Evolutionary conservation across 768 basidiomycete genomes (phyloP).

Genomic region (Xerocomellus chrysenteron): DNA sequence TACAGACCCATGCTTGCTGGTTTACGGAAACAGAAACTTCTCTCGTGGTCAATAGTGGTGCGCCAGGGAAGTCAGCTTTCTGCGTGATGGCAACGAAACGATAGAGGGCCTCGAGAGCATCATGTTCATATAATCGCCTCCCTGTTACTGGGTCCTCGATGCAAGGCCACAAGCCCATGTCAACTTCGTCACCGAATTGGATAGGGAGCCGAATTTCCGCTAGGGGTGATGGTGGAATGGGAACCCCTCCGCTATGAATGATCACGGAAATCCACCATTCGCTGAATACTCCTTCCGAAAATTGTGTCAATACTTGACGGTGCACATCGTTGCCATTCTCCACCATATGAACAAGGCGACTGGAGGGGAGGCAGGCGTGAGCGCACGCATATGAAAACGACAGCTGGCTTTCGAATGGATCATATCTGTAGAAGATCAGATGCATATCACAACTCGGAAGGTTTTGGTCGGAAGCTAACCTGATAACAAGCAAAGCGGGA

Average conservation of each 20-base stretch:
- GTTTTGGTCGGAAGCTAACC: constrained; percentile 39
- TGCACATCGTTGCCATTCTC: constrained; percentile 58
- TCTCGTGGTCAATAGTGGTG: constrained; percentile 22
- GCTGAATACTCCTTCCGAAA: constrained; percentile 39
- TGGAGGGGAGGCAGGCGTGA: constrained; percentile 44
- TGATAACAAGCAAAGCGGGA: constrained; percentile 56
- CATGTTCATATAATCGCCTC: constrained; percentile 53
- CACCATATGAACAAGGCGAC: constrained; percentile 62
- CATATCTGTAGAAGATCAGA: constrained; percentile 35
- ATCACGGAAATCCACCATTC: constrained; percentile 54
- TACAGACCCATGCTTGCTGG: constrained; percentile 42
- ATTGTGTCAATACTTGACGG: constrained; percentile 48
- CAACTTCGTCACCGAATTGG: constrained; percentile 44
- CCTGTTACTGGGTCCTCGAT: constrained; percentile 65
- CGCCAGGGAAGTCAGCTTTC: constrained; percentile 1
- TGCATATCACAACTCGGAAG: not conserved
- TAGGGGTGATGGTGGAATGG: constrained; percentile 47
- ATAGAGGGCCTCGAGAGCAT: constrained; percentile 58
- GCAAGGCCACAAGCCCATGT: constrained; percentile 30
- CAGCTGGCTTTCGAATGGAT: constrained; percentile 53
- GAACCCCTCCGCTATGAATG: constrained; percentile 30
- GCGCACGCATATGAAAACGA: constrained; percentile 57
- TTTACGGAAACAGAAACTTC: constrained; percentile 23
- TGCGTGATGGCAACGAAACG: constrained; percentile 41
- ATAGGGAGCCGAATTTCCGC: constrained; percentile 42